Base-by-base conservation (phyloP, 2,329 filamentous ascomycete genomes). In the Neofusicoccum sp. region DNA sequence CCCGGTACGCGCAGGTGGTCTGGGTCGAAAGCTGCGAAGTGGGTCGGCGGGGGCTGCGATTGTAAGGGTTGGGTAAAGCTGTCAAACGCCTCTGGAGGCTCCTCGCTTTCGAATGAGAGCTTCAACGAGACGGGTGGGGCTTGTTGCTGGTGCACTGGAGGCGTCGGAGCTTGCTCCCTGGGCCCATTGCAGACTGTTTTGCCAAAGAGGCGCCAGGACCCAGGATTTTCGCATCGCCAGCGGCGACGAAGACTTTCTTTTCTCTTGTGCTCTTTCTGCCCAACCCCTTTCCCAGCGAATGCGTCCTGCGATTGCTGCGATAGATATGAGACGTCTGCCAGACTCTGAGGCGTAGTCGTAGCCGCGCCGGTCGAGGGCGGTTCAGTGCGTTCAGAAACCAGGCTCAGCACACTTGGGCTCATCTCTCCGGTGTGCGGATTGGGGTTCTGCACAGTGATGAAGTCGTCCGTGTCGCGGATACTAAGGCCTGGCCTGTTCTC, bases 391-490 rank as follows among this genome's bases (percentile, higher is more conserved):
- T 56, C 49, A 6, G 41, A 44, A 12, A 60, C 45, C 14, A 61
- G 20, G 24, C 51, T 61, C 36, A 49, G 20, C 34, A 48, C 34
- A 24, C 40, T 38, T 2, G 60, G 60, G 26, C 51, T 61, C 51
- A 61, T 58, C 30, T 47, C 30, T 5, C 60, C 60, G 4, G 60
- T 58, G 12, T 58, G 60, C 6, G 60, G 60, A 43, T 61, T 61
- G 7, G 60, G 51, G 24, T 56, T 44, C 16, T 58, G 49, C 6
- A 61, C 60, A 14, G 51, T 58, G 38, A 61, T 20, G 36, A 24
- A 61, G 51, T 61, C 60, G 33, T 45, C 60, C 16, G 60, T 58
- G 34, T 61, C 43, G 26, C 53, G 26, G 16, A 61, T 36, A 16
- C 41, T 31, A 9, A 49, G 36, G 14, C 40, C 28, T 4, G 41